Base-by-base conservation (phyloP, 768 basidiomycete species). In the Hypsizygus marmoreus region DNA sequence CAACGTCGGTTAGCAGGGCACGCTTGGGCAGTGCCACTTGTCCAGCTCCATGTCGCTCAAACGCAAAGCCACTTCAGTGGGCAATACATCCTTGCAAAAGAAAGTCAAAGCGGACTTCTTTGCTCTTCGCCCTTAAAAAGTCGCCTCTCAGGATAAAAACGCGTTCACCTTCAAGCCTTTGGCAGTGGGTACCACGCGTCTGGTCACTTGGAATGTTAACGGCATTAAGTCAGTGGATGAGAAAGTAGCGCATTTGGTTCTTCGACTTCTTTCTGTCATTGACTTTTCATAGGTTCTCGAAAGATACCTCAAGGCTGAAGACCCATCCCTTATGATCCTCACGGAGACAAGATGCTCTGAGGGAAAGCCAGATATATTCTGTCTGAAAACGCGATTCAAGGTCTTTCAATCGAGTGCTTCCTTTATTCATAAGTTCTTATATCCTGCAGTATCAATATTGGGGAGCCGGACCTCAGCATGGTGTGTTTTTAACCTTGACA, bases 141-240 rank as follows among this genome's bases (percentile, higher is more conserved):
- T 24, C 35, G 4, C 2, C 4, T 1, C 11, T 32, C 3, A 14
- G 8, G n/a, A 14, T 16, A 26, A 45, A 17, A 25, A n/a, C 16
- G 17, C 14, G 4, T 30, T 43, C 4, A 32, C 30, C 4, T 43
- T 32, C 42, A 22, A 20, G 20, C 16, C 42, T 19, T 23, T 8
- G 11, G 31, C 29, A 14, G 20, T n/a, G 14, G 31, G 31, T 14
- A 22, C 42, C 20, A 43, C 40, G 4, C 46, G 51, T 31, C 32
- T 52, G 28, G 31, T 42, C 23, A 40, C 51, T 14, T 52, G 47
- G 51, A 52, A 52, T 39, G 51, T 52, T 20, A 52, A 52, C 40
- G 47, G 51, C 17, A 44, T 52, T 33, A 47, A 49, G 22, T 49
- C 51, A 13, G 11, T 45, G 6, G 35, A 38, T 16, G 34, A 45